phyloP scores from a whole-genome alignment of 768 basidiomycete species.

The Lactarius sp. region DNA sequence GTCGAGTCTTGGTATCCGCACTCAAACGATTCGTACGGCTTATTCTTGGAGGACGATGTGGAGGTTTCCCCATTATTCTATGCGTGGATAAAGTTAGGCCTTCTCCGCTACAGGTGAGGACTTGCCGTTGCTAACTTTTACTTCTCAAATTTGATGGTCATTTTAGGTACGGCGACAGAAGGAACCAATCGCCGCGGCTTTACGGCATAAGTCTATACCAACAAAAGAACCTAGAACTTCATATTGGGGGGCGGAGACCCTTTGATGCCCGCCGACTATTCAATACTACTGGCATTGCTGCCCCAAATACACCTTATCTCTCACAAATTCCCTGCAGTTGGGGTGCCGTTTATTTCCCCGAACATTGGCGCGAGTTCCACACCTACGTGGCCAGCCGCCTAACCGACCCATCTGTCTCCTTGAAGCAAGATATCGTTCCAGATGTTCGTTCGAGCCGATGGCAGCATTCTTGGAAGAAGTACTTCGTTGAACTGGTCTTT shows the following conservation, averaged over 20 bases:
- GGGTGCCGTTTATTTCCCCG: conserved; percentile 88
- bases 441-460: conserved; percentile 75
- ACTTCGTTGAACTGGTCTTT: conserved; percentile 81
- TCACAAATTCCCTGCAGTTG: conserved; percentile 88
- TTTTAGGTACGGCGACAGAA: conserved; percentile 49
- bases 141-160: conserved; percentile 4
- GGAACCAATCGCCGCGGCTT: conserved; percentile 42
- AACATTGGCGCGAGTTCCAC: conserved; percentile 87
- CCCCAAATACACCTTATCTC: conserved; percentile 64
- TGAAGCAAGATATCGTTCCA: conserved; percentile 54
- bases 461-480: conserved; percentile 83
- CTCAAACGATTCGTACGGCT: conserved; percentile 65
- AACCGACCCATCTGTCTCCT: conserved; percentile 33
- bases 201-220: conserved; percentile 87
- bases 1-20: conserved; percentile 88
- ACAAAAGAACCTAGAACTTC: conserved; percentile 75
- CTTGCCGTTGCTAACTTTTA: not conserved
- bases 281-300: conserved; percentile 34
- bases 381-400: conserved; percentile 66
- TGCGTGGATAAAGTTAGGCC: conserved; percentile 78
- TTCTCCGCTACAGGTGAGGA: conserved; percentile 66
- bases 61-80: conserved; percentile 83
- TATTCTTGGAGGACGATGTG: conserved; percentile 82
- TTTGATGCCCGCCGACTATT: conserved; percentile 68
- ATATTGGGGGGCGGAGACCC: conserved; percentile 55